Conservation (phyloP, 1,284 basidiomycete genomes). For the Pseudozyma hubeiensis region DNA sequence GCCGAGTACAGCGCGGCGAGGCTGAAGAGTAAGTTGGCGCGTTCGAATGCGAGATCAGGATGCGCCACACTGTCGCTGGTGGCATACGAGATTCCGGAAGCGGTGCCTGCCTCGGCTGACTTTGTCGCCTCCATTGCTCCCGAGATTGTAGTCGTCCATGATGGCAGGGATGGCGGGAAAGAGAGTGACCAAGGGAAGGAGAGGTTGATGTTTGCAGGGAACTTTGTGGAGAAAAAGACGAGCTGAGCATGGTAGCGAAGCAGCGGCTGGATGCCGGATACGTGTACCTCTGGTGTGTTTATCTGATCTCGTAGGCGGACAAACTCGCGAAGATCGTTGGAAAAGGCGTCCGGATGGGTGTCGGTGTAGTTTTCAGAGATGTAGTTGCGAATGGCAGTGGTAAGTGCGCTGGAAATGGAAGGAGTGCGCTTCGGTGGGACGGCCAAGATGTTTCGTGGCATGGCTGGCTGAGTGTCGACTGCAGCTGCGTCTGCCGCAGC, state of each 20-base stretch:
- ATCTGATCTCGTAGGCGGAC: conserved; percentile 74
- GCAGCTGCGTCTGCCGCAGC: not conserved
- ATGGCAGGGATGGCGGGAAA: conserved; percentile 48
- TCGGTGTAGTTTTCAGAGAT: conserved; percentile 78
- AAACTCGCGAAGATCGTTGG: conserved; percentile 80
- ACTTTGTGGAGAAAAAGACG: conserved; percentile 78
- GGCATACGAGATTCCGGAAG: conserved; percentile 33
- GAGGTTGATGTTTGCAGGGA: conserved; percentile 73
- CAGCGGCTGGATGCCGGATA: conserved; percentile 25
- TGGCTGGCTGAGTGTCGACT: conserved; percentile 6
- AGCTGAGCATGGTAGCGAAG: conserved; percentile 86
- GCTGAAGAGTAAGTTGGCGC: conserved; percentile 54
- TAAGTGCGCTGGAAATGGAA: conserved; percentile 39
- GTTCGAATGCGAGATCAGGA: conserved; percentile 54
- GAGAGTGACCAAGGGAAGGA: conserved; percentile 60
- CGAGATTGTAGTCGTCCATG: conserved; percentile 41
- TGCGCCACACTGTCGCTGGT: conserved; percentile 52
- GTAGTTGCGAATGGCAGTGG: conserved; percentile 75
- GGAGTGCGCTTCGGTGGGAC: conserved; percentile 55
- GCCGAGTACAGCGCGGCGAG: conserved; percentile 57
- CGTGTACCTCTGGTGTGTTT: conserved; percentile 74
- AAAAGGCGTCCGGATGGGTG: conserved; percentile 89
- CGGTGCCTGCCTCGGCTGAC: conserved; percentile 36
- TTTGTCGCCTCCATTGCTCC: conserved; percentile 44
- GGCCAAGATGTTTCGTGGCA: conserved; percentile 61